Conservation (phyloP, 2,329 filamentous ascomycete genomes). For the Cytospora piceae region DNA sequence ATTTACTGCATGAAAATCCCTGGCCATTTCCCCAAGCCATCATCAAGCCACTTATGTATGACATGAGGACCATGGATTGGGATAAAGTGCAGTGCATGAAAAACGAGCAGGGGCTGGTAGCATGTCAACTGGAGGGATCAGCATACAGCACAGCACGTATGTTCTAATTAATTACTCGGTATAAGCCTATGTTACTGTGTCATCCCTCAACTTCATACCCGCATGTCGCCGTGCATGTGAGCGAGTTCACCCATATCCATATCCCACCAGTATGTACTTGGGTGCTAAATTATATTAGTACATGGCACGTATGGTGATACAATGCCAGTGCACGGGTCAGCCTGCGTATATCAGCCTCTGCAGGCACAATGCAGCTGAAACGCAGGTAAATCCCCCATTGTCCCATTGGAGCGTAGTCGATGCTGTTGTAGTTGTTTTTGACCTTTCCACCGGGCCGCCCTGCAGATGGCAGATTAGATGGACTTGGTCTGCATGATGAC, state of each 20-base stretch:
- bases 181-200: too few relatives aligned
- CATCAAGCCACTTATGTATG: not conserved
- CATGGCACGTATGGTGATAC: not conserved
- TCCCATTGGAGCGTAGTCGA: not conserved
- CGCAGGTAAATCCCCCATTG: slow-evolving; percentile 6
- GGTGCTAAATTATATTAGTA: too few relatives aligned
- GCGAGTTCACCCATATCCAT: too few relatives aligned
- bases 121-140: too few relatives aligned
- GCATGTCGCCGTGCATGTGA: too few relatives aligned
- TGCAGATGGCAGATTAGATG: slow-evolving; percentile 7
- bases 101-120: too few relatives aligned
- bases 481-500: not conserved
- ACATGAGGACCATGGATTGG: not conserved
- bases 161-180: too few relatives aligned
- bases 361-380: slow-evolving; percentile 23
- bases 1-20: too few relatives aligned
- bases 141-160: too few relatives aligned
- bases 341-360: slow-evolving; percentile 10
- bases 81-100: not conserved
- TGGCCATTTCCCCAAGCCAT: not conserved
- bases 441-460: not conserved
- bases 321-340: slow-evolving; percentile 9
- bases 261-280: too few relatives aligned
- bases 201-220: not conserved
- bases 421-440: not conserved